Base-by-base conservation (phyloP, 1,139 yeast species). In the Suhomyces anneliseae region DNA sequence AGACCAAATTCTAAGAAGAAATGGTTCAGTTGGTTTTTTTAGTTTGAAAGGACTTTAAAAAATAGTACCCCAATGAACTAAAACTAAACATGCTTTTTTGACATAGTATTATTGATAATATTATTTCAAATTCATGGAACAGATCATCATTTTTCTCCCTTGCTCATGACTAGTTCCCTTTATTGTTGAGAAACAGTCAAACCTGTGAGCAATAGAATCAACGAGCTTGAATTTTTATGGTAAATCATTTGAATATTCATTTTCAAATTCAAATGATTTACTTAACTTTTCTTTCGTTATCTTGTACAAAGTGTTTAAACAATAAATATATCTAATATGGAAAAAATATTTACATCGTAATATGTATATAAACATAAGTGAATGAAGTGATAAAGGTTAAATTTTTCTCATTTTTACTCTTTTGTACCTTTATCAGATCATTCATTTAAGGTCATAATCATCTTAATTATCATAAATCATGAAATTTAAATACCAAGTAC, bases 11-110 rank as follows among this genome's bases (percentile, higher is more conserved):
- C 68, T 46, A 72, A 69, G 46, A 82, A 80, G 60, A 79, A 76
- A 66, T 84, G 89, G 88, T 78, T 78, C 59, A 72, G 74, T 44
- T 81, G 82, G 79, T 83, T 83, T 60, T 81, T 51, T 26, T 50
- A 19, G 24, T 19, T 19, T 19, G 6, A 37, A 46, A 27, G 29
- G 4, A 24, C n/a, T 26, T 29, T 5, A 15, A n/a, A 27, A 34
- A 24, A 34, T 8, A 33, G 24, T 7, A 32, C 24, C 24, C 6
- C 6, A 29, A 29, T 29, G 4, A 29, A 29, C 32, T 29, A 9
- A 29, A 29, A 29, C 24, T 3, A 6, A 19, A 19, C 24, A 19
- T 19, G 24, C 1, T 19, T 14, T 19, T 19, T 19, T 4, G 4
- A 19, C 24, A 19, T 19, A 19, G 6, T 3, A 19, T 19, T 6